Evolutionary conservation across 2,329 filamentous ascomycete species (phyloP), one percentile per base, ranked within the genome.

Genomic region (Hymenoscyphus fraxineus): DNA sequence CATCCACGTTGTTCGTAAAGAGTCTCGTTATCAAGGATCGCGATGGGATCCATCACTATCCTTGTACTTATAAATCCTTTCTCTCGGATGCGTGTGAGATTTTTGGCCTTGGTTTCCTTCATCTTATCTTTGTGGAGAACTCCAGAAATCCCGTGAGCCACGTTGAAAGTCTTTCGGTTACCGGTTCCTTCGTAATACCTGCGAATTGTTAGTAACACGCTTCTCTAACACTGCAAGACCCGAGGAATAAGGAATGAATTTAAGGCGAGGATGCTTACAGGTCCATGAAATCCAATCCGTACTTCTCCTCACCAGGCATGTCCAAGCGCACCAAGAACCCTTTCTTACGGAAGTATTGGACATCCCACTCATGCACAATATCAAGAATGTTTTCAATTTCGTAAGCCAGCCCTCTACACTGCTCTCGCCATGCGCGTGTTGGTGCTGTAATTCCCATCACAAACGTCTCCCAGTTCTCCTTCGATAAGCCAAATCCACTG

Each of bases 241-340:
- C 16, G 44, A 4, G 16, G 4, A 12, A 22, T 12, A 10, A 27
- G 9, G 15, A 16, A 44, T 19, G n/a, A 22, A 51, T 10, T 9
- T 19, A 10, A n/a, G 16, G 41, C 6, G n/a, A 16, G 41, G 41
- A n/a, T 44, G n/a, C 44, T 51, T 22, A 54, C 12, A 72, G 51
- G 44, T 72, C 70, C 68, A 72, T 71, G 40, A 63, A 67, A 16
- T 69, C 64, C 9, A 70, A 61, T 1, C 69, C 66, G 41, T 62
- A 71, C 3, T 67, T 65, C n/a, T 67, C 57, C 47, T 72, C 68
- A 0, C 65, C 67, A n/a, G 70, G 69, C 66, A 70, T 69, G 38
- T 71, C 70, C 3, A 70, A 32, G 16, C 68, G 60, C 64, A 71
- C 65, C 19, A 72, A 35, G 16, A 70, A 56, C 2, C 67, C 66